These are phyloP conservation scores for Bodo saltans DNA, from an alignment of 78 protist genomes.

Conservation along the genomic window DNA sequence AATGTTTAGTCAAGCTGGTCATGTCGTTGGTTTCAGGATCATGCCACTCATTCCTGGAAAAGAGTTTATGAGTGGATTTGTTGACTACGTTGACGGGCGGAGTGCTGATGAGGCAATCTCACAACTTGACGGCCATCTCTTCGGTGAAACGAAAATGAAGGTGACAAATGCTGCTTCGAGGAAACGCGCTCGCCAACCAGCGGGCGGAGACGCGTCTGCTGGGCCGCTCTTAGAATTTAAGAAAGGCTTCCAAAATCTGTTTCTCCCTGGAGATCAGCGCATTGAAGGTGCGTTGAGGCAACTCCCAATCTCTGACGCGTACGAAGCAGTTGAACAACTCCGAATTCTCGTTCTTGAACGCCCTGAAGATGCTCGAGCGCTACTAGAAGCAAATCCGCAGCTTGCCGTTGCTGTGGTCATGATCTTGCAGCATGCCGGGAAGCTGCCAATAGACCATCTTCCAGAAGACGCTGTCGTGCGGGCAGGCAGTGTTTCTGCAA, in stretches of 20 bases:
- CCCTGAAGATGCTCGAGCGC: background rate
- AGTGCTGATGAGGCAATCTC: background rate
- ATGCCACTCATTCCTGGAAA: background rate
- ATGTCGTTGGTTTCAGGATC: background rate
- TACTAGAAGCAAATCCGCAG: background rate
- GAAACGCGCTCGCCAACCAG: background rate
- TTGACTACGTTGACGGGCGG: background rate
- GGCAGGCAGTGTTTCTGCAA: too few relatives aligned
- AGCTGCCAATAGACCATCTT: background rate
- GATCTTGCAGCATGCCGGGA: background rate
- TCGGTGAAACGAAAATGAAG: background rate
- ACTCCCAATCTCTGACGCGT: background rate
- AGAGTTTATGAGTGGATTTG: background rate
- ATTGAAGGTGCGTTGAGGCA: background rate
- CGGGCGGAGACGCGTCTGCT: background rate
- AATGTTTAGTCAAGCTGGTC: background rate
- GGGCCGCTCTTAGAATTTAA: background rate
- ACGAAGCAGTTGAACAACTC: background rate
- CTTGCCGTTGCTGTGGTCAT: background rate
- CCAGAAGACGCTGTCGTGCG: too few relatives aligned
- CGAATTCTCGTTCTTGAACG: background rate
- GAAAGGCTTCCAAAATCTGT: background rate
- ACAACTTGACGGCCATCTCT: background rate
- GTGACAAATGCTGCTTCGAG: background rate
- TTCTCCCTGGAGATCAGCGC: background rate